Base-by-base conservation (phyloP, 2,329 filamentous ascomycete genomes). In the Trichoderma aggressivum region DNA sequence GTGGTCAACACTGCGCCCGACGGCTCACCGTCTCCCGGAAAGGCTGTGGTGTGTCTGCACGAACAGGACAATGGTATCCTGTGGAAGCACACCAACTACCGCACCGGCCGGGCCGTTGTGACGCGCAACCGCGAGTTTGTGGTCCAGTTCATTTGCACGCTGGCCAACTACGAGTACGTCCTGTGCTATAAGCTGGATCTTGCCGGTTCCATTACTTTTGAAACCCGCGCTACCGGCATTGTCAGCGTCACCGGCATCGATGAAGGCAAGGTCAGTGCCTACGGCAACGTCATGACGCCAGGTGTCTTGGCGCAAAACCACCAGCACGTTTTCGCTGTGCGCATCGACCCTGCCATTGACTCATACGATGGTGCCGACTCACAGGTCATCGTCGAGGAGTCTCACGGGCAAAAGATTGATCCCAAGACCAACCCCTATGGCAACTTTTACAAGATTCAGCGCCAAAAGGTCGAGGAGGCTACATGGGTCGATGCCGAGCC, bases 41-140 rank as follows among this genome's bases (percentile, higher is more conserved):
- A 86, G 60, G 89, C 89, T 64, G 89, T 89, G 2, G 82, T 92
- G 50, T 93, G 91, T 73, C 82, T 92, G 2, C 91, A 93, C 75
- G 91, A 93, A 79, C 87, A 91, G 75, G 91, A 93, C 76, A 87
- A 88, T 73, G 91, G 91, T 2, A 90, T 93, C 61, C 84, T 87
- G 26, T 92, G 90, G 89, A 92, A 92, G 77, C 91, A 92, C 80
- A 86, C 89, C 26, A 91, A 92, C 80, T 90, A 85, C 80, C 84
- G 90, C n/a, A 92, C 89, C 0, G 83, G 84, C 11, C 83, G 87
- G 11, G 88, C 89, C 0, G 87, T 88, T 0, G 88, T 91, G 0
- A 86, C 86, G 0, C 84, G 91, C 6, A 83, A 85, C 70, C 84
- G 91, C 3, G 86, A 91, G 74, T 81, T 93, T 1, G 88, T 92